Evolutionary conservation across 805 yeast genomes (phyloP), one percentile per base, ranked within the genome.

Genomic region (Tetrapisispora iriomotensis): DNA sequence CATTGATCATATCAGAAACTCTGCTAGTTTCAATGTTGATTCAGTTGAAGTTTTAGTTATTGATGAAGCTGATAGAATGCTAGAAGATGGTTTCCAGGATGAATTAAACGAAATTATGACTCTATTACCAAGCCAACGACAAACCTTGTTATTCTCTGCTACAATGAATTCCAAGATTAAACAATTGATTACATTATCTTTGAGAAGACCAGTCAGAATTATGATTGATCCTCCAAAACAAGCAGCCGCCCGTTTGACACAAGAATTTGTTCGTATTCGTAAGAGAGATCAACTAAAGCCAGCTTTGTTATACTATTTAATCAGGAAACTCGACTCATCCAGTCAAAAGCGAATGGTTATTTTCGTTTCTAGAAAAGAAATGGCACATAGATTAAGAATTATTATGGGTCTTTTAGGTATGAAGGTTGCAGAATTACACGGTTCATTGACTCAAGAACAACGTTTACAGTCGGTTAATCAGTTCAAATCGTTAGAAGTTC

Each of bases 11-110:
- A 77, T 92, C 41, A 72, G 97, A 58, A 92, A 92, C 66, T 88
- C 97, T 6, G 86, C 96, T 7, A 81, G 92, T 38, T 92, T 92
- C 60, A 77, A 78, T 36, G 94, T 87, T 35, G 97, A 92, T 49
- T 71, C 79, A 25, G 92, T 92, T 36, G 98, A 92, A 66, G 83
- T 92, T 39, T 68, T 92, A 52, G 94, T 92, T 23, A 72, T 92
- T 50, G 98, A 92, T 68, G 98, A 92, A 68, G 98, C 98, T 44
- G 98, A 92, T 71, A 79, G 98, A 68, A 92, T 92, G 97, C 72
- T 92, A 51, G 99, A 92, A 60, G 99, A 92, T 65, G 99, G 99
- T 56, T 92, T 92, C 75, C 96, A 88, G 63, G 85, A 79, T 38
- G 98, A 92, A 64, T 69, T 92, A 49, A 81, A 86, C 15, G 98